Evolutionary conservation across 2,329 filamentous ascomycete genomes (phyloP), one percentile per base, ranked within the genome.

Genomic region (Ascosphaera pollenicola): DNA sequence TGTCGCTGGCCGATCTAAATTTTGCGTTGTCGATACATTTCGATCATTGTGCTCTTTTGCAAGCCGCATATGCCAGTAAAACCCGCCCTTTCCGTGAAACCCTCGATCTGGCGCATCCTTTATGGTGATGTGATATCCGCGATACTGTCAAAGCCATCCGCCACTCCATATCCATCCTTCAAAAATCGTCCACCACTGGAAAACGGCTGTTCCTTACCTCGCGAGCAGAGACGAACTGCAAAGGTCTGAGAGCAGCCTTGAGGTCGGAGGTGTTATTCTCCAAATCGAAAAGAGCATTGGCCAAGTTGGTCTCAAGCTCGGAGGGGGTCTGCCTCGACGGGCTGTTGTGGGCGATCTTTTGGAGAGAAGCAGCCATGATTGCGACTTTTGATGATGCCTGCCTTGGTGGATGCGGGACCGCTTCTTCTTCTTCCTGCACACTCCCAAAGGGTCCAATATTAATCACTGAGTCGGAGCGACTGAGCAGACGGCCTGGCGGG

Each of bases 191-290:
- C 38, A 42, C 40, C 38, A 38, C 35, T 6, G 31, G 39, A 43
- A 16, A 17, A 40, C 18, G 37, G 19, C 31, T 37, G 28, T 37
- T 30, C 39, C 84, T 84, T 79, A 98, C 89, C 87, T 98, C 89
- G 67, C 85, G 83, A 63, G 89, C 89, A 69, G 82, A 92, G 64
- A 91, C 82, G 68, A 98, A 85, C 75, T 98, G 89, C 68, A 98
- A 78, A 65, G 89, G 89, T 61, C 89, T 79, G 62, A 98, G 79
- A 55, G 84, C 79, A 59, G 74, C 75, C 80, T 87, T 92, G 69
- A 98, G 81, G 69, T 98, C 89, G 64, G 84, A 72, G 61, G 89
- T 93, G 78, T 94, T 94, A 71, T 77, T 85, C 83, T 98, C 89
- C 68, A 98, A 82, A 61, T 98, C 89, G 73, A 79, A 91, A 51